Evolutionary conservation across 768 basidiomycete genomes (phyloP).

Genomic region (Russula griseocarnosa): DNA sequence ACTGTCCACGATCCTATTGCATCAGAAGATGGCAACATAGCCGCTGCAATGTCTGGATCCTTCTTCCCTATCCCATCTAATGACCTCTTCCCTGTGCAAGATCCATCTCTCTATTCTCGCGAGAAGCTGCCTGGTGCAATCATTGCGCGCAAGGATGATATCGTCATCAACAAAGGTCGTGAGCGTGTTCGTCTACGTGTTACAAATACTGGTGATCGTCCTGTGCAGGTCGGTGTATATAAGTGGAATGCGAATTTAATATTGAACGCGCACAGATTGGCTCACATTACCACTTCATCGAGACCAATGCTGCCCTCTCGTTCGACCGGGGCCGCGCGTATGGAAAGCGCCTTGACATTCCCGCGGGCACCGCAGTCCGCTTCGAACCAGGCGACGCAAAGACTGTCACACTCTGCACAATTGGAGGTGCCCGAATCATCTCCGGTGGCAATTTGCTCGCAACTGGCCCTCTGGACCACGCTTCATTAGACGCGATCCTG

Average conservation of each 20-base stretch:
- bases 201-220: constrained; percentile 88
- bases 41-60: constrained; percentile 88
- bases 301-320: constrained; percentile 73
- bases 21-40: constrained; percentile 71
- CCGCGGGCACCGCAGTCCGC: constrained; percentile 91
- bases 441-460: constrained; percentile 80
- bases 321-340: constrained; percentile 84
- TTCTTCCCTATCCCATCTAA: constrained; percentile 79
- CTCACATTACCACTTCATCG: constrained; percentile 92
- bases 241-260: constrained; percentile 6
- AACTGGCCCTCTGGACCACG: constrained; percentile 47
- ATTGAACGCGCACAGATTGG: constrained; percentile 55
- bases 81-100: constrained; percentile 56
- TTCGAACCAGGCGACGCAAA: constrained; percentile 93
- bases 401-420: constrained; percentile 74
- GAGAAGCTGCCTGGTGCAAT: constrained; percentile 72
- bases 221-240: constrained; percentile 66
- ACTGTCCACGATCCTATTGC: constrained; percentile 95
- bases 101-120: constrained; percentile 47
- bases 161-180: constrained; percentile 73
- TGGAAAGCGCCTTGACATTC: constrained; percentile 84
- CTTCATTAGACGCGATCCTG: constrained; percentile 47
- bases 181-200: constrained; percentile 68
- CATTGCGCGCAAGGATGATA: constrained; percentile 57
- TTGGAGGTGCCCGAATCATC: constrained; percentile 67